A percentile compares a stretch with the other conserved stretches of the same genome.
These are phyloP conservation scores for Rhodomyrtus tomentosa DNA, from an alignment of 345 rosid species.

Conservation along the genomic window DNA sequence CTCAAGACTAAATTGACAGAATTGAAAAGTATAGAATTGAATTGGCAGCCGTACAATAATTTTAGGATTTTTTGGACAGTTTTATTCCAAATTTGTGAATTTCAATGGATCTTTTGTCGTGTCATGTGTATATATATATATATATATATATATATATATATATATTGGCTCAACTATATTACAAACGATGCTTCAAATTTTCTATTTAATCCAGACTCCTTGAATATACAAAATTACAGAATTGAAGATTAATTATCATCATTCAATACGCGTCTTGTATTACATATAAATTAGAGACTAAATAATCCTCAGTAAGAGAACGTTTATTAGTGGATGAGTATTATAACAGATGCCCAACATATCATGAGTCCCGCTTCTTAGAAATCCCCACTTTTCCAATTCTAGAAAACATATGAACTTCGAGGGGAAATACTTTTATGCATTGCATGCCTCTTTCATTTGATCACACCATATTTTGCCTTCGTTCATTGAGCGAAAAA, in stretches of 20 bases:
- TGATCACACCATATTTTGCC: not conserved
- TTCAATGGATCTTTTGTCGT: not conserved
- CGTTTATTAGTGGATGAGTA: not conserved
- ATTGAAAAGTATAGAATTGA: too few species aligned
- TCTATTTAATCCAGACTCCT: not conserved
- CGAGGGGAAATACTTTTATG: not conserved
- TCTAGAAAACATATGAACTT: not conserved
- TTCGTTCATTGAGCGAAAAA: too few species aligned
- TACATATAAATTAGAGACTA: not conserved
- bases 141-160: too few species aligned
- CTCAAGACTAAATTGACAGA: too few species aligned
- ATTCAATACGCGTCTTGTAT: conserved; percentile 6
- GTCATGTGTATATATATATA: not conserved
- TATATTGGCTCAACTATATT: not conserved
- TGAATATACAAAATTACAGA: not conserved
- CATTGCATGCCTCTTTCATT: not conserved
- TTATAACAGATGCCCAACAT: not conserved
- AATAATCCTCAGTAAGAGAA: conserved; percentile 6
- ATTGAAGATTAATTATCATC: not conserved
- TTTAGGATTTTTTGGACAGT: too few species aligned
- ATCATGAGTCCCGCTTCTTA: not conserved
- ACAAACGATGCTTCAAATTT: not conserved
- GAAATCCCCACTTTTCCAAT: not conserved
- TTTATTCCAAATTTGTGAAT: not conserved
- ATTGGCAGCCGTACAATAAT: too few species aligned